Percentiles rank a stretch among this genome's conserved stretches.
These are phyloP conservation scores for Salix arbutifolia DNA, from an alignment of 345 rosid species.

Conservation along the genomic window DNA sequence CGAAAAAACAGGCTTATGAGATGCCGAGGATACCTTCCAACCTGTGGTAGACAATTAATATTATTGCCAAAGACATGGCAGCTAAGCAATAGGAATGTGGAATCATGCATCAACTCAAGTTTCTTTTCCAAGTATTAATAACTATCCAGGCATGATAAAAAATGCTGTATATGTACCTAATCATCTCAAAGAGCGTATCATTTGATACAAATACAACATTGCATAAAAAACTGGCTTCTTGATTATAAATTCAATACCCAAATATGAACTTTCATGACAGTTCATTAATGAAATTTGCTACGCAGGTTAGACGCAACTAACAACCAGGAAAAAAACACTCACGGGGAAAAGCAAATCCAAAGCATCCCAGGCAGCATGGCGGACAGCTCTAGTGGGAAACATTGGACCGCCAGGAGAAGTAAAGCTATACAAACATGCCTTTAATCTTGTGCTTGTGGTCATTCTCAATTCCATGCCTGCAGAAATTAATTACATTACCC, in stretches of 20 bases:
- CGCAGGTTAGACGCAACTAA: neutral
- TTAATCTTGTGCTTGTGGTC: slow-evolving; percentile 90
- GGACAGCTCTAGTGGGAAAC: slow-evolving; percentile 99
- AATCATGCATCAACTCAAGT: neutral
- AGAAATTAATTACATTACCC: slow-evolving; percentile 5
- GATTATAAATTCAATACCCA: neutral
- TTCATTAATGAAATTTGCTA: neutral
- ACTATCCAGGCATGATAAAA: neutral
- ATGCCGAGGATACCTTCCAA: slow-evolving; percentile 87
- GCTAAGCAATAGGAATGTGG: neutral
- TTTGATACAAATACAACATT: neutral
- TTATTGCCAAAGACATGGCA: neutral
- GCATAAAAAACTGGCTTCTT: neutral
- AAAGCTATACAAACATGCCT: slow-evolving; percentile 90
- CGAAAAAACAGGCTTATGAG: slow-evolving; percentile 92
- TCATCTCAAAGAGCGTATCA: neutral
- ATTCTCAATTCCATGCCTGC: slow-evolving; percentile 92
- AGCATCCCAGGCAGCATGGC: slow-evolving; percentile 98
- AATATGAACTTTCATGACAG: neutral
- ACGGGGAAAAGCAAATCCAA: slow-evolving; percentile 91
- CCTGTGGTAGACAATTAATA: slow-evolving; percentile 45
- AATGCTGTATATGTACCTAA: neutral
- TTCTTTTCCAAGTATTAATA: neutral
- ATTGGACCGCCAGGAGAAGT: slow-evolving; percentile 97
- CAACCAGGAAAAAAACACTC: slow-evolving; percentile 30